Percentiles rank a stretch among this genome's conserved stretches.
phyloP scores from a whole-genome alignment of 1,284 basidiomycete species.

The Cutaneotrichosporon spelunceum region DNA sequence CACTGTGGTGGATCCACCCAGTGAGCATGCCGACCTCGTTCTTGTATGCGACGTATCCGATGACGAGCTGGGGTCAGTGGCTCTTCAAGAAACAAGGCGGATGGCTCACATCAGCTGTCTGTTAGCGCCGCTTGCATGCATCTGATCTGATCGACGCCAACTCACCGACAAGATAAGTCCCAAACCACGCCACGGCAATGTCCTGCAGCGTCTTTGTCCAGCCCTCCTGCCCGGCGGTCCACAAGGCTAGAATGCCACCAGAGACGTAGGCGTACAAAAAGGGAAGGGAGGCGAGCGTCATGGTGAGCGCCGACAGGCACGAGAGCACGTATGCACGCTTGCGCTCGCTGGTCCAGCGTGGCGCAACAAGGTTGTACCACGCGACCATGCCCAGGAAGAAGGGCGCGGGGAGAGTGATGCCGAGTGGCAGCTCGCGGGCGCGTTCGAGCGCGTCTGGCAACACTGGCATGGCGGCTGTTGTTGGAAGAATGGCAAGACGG shows the following conservation, averaged over 20 bases:
- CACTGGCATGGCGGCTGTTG: background rate
- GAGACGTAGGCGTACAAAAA: constrained; percentile 53
- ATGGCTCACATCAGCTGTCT: constrained; percentile 34
- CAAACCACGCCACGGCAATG: constrained; percentile 40
- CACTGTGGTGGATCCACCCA: constrained; percentile 62
- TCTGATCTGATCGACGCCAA: background rate
- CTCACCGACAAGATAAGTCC: constrained; percentile 46
- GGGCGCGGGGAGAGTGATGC: constrained; percentile 39
- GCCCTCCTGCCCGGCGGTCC: constrained; percentile 27
- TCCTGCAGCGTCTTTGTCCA: constrained; percentile 31
- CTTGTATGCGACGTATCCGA: constrained; percentile 41
- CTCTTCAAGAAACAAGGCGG: too few species aligned
- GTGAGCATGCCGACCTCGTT: constrained; percentile 57
- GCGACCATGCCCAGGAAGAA: constrained; percentile 21
- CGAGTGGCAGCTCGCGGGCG: constrained; percentile 7
- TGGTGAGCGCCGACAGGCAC: constrained; percentile 52
- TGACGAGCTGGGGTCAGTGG: constrained; percentile 29
- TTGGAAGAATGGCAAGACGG: background rate
- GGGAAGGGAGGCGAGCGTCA: constrained; percentile 57
- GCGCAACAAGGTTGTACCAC: constrained; percentile 50
- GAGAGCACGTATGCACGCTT: constrained; percentile 60
- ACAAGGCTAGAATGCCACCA: constrained; percentile 31
- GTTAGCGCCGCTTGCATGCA: constrained; percentile 4
- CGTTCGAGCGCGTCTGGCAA: background rate
- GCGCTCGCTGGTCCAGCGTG: constrained; percentile 51